Evolutionary conservation across 495 filamentous ascomycete species (phyloP), one percentile per base, ranked within the genome.

Genomic region (Pseudotulostoma volvatum): DNA sequence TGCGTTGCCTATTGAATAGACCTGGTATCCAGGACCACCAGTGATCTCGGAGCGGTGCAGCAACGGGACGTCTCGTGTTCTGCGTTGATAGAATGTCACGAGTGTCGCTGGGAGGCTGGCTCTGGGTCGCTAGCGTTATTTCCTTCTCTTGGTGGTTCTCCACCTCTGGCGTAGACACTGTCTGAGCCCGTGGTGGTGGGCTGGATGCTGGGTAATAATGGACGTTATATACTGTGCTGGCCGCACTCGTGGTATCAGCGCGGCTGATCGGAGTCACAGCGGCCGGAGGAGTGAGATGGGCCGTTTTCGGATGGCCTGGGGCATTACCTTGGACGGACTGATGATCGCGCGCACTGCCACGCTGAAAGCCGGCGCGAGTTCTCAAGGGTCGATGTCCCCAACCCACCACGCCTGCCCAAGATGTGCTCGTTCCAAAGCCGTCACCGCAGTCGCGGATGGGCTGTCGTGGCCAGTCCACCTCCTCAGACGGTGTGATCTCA

Each of bases 161-260:
- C 18, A 57, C 55, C 35, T 64, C 57, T 18, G 56, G 51, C 57
- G 59, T 61, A 38, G 59, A 48, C 11, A 54, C 56, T 49, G 56
- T 60, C 15, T 47, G 51, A 20, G 64, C 56, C 0, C 73, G 63
- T 4, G 66, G 65, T n/a, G 76, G 75, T n/a, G 77, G 65, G 44
- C 77, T 76, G 25, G 71, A 74, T 33, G 78, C 67, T n/a, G 81
- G 71, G 43, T 88, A 80, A 50, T 92, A 86, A 34, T 77, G 75
- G 36, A 94, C 70, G 40, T 79, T 75, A 47, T 94, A 93, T 9
- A 90, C 73, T 2, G 86, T 94, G 55, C 83, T 90, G 33, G 77
- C 71, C 11, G 75, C 74, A 54, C 77, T 81, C 11, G 75, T 71
- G 1, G 79, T 82, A 45, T 92, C 81, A n/a, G 75, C 73, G 39